Conservation (phyloP, 345 rosid genomes). For the Dipteronia dyeriana region DNA sequence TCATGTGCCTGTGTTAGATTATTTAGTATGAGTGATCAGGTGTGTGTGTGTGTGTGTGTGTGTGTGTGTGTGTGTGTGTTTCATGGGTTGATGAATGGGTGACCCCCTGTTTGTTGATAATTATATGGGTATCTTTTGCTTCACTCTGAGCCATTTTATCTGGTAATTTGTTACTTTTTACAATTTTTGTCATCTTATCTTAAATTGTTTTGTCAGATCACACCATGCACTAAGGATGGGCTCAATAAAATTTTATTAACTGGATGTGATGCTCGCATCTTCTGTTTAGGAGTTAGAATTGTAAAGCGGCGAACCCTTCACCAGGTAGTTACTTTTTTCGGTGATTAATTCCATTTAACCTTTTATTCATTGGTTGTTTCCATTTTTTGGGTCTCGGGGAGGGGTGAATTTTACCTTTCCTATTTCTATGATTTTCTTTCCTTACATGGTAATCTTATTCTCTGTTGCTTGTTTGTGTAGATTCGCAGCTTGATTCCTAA, state of each 20-base stretch:
- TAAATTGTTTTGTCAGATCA: constrained; percentile 52
- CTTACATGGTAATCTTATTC: neutral
- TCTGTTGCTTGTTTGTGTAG: constrained; percentile 39
- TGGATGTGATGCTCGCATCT: constrained; percentile 82
- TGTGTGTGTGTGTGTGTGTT: neutral
- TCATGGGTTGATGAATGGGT: neutral
- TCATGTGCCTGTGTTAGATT: constrained; percentile 3
- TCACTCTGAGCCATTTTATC: neutral
- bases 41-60: too few species aligned
- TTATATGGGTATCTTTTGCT: neutral
- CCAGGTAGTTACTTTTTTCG: constrained; percentile 54
- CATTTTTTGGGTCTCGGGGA: neutral
- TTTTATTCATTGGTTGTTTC: neutral
- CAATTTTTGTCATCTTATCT: constrained; percentile 7
- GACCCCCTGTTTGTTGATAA: neutral
- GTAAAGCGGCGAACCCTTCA: constrained; percentile 73
- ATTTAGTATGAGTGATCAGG: neutral
- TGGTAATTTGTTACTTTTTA: neutral
- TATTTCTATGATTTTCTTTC: neutral
- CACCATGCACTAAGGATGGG: constrained; percentile 71
- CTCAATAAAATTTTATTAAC: constrained; percentile 73
- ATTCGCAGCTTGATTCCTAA: constrained; percentile 78
- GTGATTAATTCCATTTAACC: neutral
- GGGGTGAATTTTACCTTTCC: constrained; percentile 1
- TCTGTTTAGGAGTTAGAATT: constrained; percentile 89